Percentiles rank a stretch among this genome's conserved stretches.
Evolutionary conservation across 768 basidiomycete species (phyloP).

Genomic region (Amylocystis lapponica): DNA sequence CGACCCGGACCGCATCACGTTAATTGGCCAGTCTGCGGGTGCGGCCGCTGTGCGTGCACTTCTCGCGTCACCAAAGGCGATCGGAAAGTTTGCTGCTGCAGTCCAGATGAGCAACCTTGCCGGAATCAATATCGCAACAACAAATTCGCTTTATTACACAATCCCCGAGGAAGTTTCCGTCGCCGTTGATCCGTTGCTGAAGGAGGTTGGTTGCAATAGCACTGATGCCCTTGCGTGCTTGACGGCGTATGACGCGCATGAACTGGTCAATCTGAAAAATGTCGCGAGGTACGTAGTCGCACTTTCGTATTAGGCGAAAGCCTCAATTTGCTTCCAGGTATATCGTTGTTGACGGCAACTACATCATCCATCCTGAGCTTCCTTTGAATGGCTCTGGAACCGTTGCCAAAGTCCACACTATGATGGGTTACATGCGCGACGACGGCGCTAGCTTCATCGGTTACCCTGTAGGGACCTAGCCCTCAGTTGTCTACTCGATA

Average conservation of each 20-base stretch:
- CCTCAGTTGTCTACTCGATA: neutral
- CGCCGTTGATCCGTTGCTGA: slow-evolving; percentile 33
- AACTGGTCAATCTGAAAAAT: slow-evolving; percentile 29
- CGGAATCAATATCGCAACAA: slow-evolving; percentile 41
- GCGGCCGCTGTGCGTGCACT: slow-evolving; percentile 35
- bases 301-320: neutral
- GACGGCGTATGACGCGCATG: slow-evolving; percentile 26
- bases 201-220: slow-evolving; percentile 35
- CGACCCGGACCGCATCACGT: slow-evolving; percentile 45
- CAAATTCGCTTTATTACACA: slow-evolving; percentile 45
- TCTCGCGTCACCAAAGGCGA: slow-evolving; percentile 25
- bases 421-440: slow-evolving; percentile 47
- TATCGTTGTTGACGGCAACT: slow-evolving; percentile 42
- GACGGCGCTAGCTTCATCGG: slow-evolving; percentile 44
- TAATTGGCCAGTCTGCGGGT: slow-evolving; percentile 52
- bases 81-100: slow-evolving; percentile 28
- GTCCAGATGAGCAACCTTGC: slow-evolving; percentile 40
- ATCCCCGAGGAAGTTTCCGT: slow-evolving; percentile 33
- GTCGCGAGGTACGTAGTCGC: slow-evolving; percentile 21
- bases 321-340: slow-evolving; percentile 20
- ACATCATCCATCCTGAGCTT: slow-evolving; percentile 33
- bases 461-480: slow-evolving; percentile 22
- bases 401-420: slow-evolving; percentile 37
- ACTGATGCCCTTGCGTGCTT: slow-evolving; percentile 33
- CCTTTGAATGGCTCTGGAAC: slow-evolving; percentile 31